Percentiles rank a stretch among this genome's conserved stretches.
Conservation (phyloP, 2,329 filamentous ascomycete species). For the Sarocladiaceae sp. region DNA sequence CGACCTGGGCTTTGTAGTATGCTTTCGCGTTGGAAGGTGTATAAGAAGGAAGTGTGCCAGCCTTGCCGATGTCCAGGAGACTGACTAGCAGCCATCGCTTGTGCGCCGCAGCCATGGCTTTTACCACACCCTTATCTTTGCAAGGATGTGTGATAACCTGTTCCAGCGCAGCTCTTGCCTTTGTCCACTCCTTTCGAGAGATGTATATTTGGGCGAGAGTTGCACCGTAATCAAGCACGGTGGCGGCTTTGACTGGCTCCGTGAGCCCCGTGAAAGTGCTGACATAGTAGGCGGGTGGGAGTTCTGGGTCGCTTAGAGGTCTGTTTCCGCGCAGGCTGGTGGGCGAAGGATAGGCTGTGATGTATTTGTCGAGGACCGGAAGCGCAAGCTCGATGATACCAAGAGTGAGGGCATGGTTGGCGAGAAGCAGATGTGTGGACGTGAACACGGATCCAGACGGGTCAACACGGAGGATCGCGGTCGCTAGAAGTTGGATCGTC, state of each 20-base stretch:
- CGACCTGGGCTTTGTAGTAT: slow-evolving; percentile 52
- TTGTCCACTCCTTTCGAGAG: slow-evolving; percentile 55
- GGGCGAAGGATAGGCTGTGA: slow-evolving; percentile 60
- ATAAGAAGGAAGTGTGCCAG: slow-evolving; percentile 50
- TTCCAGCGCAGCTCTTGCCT: slow-evolving; percentile 58
- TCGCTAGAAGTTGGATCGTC: slow-evolving; percentile 24
- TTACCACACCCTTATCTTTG: slow-evolving; percentile 59
- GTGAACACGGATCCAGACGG: slow-evolving; percentile 64
- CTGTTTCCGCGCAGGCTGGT: slow-evolving; percentile 28
- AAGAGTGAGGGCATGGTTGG: slow-evolving; percentile 54
- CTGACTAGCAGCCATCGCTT: slow-evolving; percentile 84
- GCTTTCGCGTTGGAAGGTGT: slow-evolving; percentile 50
- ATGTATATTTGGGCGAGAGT: slow-evolving; percentile 63
- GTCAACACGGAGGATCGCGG: slow-evolving; percentile 62
- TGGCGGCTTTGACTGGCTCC: slow-evolving; percentile 41
- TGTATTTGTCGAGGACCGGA: slow-evolving; percentile 58
- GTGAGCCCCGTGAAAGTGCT: slow-evolving; percentile 55
- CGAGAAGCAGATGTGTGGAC: slow-evolving; percentile 54
- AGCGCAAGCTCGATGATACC: slow-evolving; percentile 50
- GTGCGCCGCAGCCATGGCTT: slow-evolving; percentile 83
- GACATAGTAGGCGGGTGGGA: slow-evolving; percentile 54
- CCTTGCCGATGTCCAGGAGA: slow-evolving; percentile 65
- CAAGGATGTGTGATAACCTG: slow-evolving; percentile 64
- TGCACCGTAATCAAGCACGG: slow-evolving; percentile 65
- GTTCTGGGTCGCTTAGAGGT: slow-evolving; percentile 39